A percentile compares a stretch with the other conserved stretches of the same genome.
Conservation (phyloP, 2,329 filamentous ascomycete species). For the Botrytis pseudocinerea region DNA sequence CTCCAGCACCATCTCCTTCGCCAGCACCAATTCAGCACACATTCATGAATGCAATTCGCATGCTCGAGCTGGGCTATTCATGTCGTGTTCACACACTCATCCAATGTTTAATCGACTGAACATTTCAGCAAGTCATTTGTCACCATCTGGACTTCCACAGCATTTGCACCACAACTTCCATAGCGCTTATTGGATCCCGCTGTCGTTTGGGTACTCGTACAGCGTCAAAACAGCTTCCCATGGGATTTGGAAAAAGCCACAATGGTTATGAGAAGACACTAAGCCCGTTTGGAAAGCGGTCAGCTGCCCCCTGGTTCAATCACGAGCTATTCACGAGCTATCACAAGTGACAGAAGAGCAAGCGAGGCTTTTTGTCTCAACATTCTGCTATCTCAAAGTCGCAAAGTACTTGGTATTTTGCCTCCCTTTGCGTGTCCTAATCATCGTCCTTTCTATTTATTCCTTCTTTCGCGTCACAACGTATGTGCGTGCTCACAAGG, state of each 20-base stretch:
- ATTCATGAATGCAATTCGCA: not conserved
- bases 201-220: not conserved
- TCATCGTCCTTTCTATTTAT: not conserved
- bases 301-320: conserved; percentile 8
- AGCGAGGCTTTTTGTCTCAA: conserved; percentile 13
- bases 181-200: not conserved
- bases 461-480: not conserved
- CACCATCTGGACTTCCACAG: not conserved
- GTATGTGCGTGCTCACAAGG: conserved; percentile 30
- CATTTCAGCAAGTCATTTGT: not conserved
- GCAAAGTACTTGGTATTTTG: not conserved
- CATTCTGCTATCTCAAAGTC: not conserved
- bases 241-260: conserved; percentile 14
- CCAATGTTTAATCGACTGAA: not conserved
- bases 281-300: conserved; percentile 10
- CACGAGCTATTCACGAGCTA: not conserved
- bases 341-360: conserved; percentile 13
- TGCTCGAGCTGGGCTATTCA: not conserved
- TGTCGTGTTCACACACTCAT: not conserved
- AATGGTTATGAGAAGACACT: not conserved
- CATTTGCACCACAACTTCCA: not conserved
- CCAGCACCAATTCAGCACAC: not conserved
- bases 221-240: not conserved
- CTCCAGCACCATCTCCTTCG: not conserved
- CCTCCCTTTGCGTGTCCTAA: conserved; percentile 10